Percentiles rank a stretch among this genome's conserved stretches.
Conservation (phyloP, 2,329 filamentous ascomycete species). For the Lasiodiplodia citricola region DNA sequence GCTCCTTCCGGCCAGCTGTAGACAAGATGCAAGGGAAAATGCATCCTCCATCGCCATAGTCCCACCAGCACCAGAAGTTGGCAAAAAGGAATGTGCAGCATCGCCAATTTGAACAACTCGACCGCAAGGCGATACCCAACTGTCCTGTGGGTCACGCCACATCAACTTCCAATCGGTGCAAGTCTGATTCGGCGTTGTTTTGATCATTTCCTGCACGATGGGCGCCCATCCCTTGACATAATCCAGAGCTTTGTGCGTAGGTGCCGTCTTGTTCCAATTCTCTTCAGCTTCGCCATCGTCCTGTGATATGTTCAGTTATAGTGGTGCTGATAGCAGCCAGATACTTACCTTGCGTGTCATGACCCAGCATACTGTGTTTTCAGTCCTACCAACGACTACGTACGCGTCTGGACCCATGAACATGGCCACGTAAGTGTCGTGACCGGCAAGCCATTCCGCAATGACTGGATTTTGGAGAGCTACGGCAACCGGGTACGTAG, state of each 20-base stretch:
- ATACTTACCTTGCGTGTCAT: neutral
- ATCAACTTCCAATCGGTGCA: constrained; percentile 56
- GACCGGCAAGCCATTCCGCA: neutral
- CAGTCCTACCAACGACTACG: neutral
- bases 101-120: constrained; percentile 60
- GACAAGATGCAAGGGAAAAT: constrained; percentile 37
- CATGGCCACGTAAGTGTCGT: neutral
- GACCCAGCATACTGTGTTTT: too few relatives aligned
- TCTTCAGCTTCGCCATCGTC: neutral
- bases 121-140: constrained; percentile 57
- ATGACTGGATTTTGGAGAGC: neutral
- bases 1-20: constrained; percentile 36
- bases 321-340: too few relatives aligned
- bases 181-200: constrained; percentile 35
- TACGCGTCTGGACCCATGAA: neutral
- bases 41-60: constrained; percentile 61
- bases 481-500: neutral
- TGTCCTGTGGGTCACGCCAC: constrained; percentile 58
- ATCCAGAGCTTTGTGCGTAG: neutral
- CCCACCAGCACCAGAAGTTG: constrained; percentile 60
- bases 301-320: neutral
- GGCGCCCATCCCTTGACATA: neutral
- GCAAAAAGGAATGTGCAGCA: constrained; percentile 61
- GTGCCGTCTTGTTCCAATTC: neutral
- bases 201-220: neutral